These are phyloP conservation scores for Grifola frondosa DNA, from an alignment of 1,284 basidiomycete species.

Conservation along the genomic window DNA sequence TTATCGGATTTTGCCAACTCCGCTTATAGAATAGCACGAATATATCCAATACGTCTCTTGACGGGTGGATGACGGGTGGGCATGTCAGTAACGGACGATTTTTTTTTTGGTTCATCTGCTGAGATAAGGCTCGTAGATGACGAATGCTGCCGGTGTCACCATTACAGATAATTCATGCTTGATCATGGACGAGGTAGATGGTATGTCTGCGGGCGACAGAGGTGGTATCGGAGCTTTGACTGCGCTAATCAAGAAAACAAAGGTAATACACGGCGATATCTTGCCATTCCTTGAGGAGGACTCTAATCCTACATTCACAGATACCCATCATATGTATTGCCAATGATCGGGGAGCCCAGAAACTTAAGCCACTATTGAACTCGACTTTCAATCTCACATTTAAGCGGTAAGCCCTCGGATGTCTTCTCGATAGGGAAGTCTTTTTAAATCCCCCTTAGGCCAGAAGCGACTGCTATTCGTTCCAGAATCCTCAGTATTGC, in stretches of 20 bases:
- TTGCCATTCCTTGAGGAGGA: not conserved
- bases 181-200: constrained; percentile 99
- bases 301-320: constrained; percentile 37
- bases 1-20: not conserved
- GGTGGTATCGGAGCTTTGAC: constrained; percentile 95
- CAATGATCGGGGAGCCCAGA: constrained; percentile 84
- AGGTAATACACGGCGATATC: constrained; percentile 42
- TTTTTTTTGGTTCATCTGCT: not conserved
- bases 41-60: constrained; percentile 84
- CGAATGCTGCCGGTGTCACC: constrained; percentile 65
- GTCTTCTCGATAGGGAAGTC: not conserved
- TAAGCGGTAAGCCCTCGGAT: constrained; percentile 54
- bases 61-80: constrained; percentile 79
- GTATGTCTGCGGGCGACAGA: constrained; percentile 97
- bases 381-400: constrained; percentile 82
- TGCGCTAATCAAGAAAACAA: constrained; percentile 90
- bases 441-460: constrained; percentile 46
- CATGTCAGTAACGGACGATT: constrained; percentile 40
- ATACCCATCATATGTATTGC: constrained; percentile 98
- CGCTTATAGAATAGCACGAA: constrained; percentile 73
- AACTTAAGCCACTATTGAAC: constrained; percentile 83
- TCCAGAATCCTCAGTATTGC: constrained; percentile 88
- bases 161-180: constrained; percentile 84
- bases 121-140: constrained; percentile 41
- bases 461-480: constrained; percentile 71